Conservation (phyloP, 371 early-diverging fungal genomes). For the Rhizopus delemar region DNA sequence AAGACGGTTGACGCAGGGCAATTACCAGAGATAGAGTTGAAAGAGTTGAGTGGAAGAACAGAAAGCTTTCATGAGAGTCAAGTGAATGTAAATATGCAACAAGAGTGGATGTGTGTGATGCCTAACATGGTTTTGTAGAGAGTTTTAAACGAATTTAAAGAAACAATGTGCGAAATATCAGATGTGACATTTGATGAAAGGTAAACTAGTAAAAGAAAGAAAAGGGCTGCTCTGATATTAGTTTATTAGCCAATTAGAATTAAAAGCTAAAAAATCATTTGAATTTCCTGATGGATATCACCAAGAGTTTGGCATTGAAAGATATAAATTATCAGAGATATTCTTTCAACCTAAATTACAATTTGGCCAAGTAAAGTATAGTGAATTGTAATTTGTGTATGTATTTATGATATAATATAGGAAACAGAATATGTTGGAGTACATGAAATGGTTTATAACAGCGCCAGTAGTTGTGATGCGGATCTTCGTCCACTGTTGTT, state of each 20-base stretch:
- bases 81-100: conserved; percentile 50
- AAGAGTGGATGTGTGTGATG: not conserved
- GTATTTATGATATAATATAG: conserved; percentile 10
- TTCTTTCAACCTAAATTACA: conserved; percentile 58
- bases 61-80: conserved; percentile 69
- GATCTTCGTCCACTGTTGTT: conserved; percentile 85
- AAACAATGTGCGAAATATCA: conserved; percentile 86
- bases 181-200: conserved; percentile 70
- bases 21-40: conserved; percentile 57
- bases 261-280: conserved; percentile 75
- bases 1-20: conserved; percentile 69
- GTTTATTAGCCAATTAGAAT: conserved; percentile 5
- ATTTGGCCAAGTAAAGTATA: not conserved
- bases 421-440: conserved; percentile 45
- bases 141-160: conserved; percentile 88
- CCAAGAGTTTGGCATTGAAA: conserved; percentile 73
- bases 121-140: conserved; percentile 30
- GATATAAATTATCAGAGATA: conserved; percentile 82
- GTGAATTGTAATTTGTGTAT: not conserved
- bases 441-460: conserved; percentile 69
- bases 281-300: conserved; percentile 97
- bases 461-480: conserved; percentile 77
- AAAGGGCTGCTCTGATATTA: conserved; percentile 10
- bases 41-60: conserved; percentile 57
- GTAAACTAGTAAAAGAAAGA: conserved; percentile 43